Evolutionary conservation across 2,329 filamentous ascomycete genomes (phyloP), one percentile per base, ranked within the genome.

Genomic region (Apiospora hydei): DNA sequence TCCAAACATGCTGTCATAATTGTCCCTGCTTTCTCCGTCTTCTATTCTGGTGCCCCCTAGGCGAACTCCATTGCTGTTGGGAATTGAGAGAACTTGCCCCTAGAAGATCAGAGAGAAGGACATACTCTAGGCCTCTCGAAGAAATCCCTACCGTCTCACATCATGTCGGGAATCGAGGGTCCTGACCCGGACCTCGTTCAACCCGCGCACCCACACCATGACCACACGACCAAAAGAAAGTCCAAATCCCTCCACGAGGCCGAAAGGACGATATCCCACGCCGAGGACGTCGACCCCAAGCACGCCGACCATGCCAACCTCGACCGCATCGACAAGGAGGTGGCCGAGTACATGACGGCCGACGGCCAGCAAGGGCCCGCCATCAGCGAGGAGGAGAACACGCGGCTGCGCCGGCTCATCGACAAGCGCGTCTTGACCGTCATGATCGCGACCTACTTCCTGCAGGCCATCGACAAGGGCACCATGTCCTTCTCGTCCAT

Each of bases 371-470:
- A 7, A 16, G 57, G 57, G 0, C 83, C 93, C 69, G 82, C 88
- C 1, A 90, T 94, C 77, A 84, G 87, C 4, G 82, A 85, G 1
- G 89, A 88, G 72, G 89, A 92, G 70, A 91, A 89, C 80, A 85
- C 82, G 51, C 84, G 91, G 43, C 84, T 95, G 70, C 90, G 89
- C 74, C 86, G 81, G 69, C 84, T 90, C 83, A 93, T 94, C 75
- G 91, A 94, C 81, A 87, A 84, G 73, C 88, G 92, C 44, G 88
- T 94, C 2, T 83, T 95, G 61, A 82, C 87, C 2, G 85, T 94
- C 79, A 94, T 95, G 92, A 87, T 94, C 72, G 80, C 87, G 67
- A 93, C 92, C 0, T 94, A 94, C 81, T 93, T 94, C 78, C 82
- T 94, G 30, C 92, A 93, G 77, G 88, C 90, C 66, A 85, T 93